Evolutionary conservation across 371 early-diverging fungal species (phyloP).

Genomic region (Capillidium heterosporum): DNA sequence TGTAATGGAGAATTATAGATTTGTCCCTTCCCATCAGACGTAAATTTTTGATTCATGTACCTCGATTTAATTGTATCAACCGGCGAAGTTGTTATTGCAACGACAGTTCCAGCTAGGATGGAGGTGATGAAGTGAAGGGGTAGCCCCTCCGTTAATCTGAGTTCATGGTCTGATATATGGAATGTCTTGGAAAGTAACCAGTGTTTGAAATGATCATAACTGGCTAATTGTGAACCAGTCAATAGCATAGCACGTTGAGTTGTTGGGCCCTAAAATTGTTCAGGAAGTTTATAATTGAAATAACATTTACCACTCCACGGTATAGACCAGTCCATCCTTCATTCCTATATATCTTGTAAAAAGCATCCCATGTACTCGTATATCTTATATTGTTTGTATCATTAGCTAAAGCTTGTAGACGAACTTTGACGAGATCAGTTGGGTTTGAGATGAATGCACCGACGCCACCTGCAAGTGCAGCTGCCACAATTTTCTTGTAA

Average conservation of each 20-base stretch:
- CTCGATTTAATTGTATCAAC: constrained; percentile 26
- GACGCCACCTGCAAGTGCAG: constrained; percentile 21
- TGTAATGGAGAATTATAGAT: constrained; percentile 7
- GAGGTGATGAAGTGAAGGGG: constrained; percentile 9
- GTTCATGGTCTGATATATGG: no score
- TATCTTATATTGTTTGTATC: constrained; percentile 11
- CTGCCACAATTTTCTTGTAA: constrained; percentile 17
- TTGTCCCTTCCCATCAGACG: constrained; percentile 9
- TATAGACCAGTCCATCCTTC: constrained; percentile 16
- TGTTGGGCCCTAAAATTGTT: constrained; percentile 11
- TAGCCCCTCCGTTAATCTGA: constrained; percentile 10
- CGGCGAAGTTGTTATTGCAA: constrained; percentile 20
- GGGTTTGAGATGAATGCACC: constrained; percentile 28
- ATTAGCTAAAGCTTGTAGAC: constrained; percentile 4
- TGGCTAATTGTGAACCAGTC: constrained; percentile 26
- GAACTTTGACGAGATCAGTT: constrained; percentile 26
- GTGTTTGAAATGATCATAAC: constrained; percentile 26
- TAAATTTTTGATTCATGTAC: constrained; percentile 25
- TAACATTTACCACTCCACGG: constrained; percentile 6
- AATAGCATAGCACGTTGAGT: constrained; percentile 20
- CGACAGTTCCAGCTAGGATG: constrained; percentile 12
- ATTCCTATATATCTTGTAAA: constrained; percentile 11
- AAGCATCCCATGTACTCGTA: constrained; percentile 13
- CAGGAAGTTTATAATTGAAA: neutral
- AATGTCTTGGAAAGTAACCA: constrained; percentile 12